Base-by-base conservation (phyloP, 2,329 filamentous ascomycete species). In the Aspergillus novoparasiticus region DNA sequence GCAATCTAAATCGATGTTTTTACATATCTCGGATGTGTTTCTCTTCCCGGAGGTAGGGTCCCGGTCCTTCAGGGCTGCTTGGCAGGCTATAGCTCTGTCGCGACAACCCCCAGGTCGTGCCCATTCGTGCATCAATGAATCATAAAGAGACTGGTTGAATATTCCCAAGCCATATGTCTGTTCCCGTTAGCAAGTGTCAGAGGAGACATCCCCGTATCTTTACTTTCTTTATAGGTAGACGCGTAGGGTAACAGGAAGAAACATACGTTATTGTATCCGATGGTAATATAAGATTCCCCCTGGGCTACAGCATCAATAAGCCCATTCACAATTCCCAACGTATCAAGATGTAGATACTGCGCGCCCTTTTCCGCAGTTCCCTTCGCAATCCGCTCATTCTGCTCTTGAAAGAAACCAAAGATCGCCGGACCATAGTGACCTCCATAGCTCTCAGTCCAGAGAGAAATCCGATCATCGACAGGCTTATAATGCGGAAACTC, bases 401-500 rank as follows among this genome's bases (percentile, higher is more conserved):
- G 80, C 39, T 78, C 72, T 51, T 79, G 75, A 65, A 81, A 77
- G 64, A 76, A 78, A 0, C 76, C 69, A 28, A 76, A 69, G 45
- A 80, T 80, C 1, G 76, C 72, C 1, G 78, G 81, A 3, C 76
- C 80, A 63, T 82, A 83, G 36, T 73, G 77, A 3, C 81, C 81
- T 26, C 81, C 81, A 53, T 81, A 82, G 9, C 79, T 81, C 67
- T 82, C 79, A 1, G 78, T 80, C 78, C 78, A 82, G 54, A 81
- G 75, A 62, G 78, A 79, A 50, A 81, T 74, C 12, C 75, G 75
- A 50, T 87, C 83, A 63, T 88, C 84, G 48, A 84, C 83, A 3
- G 84, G 83, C 71, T 85, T 82, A 70, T 90, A 90, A 30, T 83
- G 81, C 0, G 87, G 87, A 62, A 91, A 91, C 36, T 86, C 83